These are phyloP conservation scores for Fusarium coicis DNA, from an alignment of 2,329 filamentous ascomycete species.

Conservation along the genomic window DNA sequence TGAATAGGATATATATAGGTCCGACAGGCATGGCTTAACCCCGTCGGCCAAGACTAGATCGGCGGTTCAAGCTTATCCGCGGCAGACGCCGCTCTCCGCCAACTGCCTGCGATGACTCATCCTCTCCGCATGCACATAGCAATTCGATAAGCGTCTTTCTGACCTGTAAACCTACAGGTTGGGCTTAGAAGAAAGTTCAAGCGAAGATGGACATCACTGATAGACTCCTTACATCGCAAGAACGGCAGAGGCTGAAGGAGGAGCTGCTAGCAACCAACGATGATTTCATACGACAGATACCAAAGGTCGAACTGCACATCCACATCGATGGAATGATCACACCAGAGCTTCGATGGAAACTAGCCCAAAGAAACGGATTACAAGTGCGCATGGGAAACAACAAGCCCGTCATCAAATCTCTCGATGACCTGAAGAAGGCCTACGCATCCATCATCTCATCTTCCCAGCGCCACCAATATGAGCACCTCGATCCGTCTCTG, in stretches of 20 bases:
- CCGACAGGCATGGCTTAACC: accelerated
- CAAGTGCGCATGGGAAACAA: neutral
- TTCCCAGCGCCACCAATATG: neutral
- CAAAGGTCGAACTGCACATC: neutral
- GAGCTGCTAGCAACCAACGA: neutral
- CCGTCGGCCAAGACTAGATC: neutral
- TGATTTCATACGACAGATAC: neutral
- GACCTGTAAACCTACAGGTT: too few relatives aligned
- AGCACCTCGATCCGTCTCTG: neutral
- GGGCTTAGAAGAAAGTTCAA: neutral
- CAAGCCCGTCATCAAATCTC: neutral
- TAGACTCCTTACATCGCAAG: neutral
- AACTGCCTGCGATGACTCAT: neutral
- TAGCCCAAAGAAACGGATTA: neutral
- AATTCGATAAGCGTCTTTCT: neutral
- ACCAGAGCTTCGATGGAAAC: neutral
- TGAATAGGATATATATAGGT: neutral
- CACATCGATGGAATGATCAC: neutral
- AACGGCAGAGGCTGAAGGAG: neutral
- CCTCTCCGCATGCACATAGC: neutral
- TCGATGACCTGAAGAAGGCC: neutral
- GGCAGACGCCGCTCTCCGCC: neutral
- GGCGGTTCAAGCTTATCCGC: neutral
- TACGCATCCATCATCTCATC: neutral
- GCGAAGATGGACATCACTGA: neutral